A percentile compares a stretch with the other conserved stretches of the same genome.
These are phyloP conservation scores for Mycosphaerella arachidis DNA, from an alignment of 2,329 filamentous ascomycete genomes.

Conservation along the genomic window DNA sequence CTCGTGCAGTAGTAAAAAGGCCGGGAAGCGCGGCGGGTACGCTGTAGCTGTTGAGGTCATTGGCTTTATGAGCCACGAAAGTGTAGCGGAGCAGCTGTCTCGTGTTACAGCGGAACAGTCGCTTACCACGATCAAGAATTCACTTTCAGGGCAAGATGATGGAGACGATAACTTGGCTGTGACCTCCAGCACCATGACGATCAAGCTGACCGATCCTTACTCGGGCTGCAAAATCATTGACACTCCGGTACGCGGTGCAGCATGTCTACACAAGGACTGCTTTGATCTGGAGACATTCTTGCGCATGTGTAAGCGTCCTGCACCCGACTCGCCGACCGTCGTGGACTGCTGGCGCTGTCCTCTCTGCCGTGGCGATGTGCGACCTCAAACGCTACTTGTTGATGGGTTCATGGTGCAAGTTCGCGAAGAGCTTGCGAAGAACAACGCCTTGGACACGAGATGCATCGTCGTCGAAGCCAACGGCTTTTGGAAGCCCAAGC, in stretches of 20 bases:
- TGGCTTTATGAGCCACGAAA: conserved; percentile 46
- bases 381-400: conserved; percentile 65
- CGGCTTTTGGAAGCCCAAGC: conserved; percentile 56
- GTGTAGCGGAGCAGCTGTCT: conserved; percentile 36
- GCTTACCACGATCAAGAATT: conserved; percentile 54
- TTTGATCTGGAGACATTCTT: conserved; percentile 87
- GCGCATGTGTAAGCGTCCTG: conserved; percentile 52
- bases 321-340: conserved; percentile 34
- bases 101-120: conserved; percentile 46
- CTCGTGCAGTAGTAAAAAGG: conserved; percentile 37
- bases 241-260: conserved; percentile 64
- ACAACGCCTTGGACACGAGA: conserved; percentile 41
- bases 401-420: conserved; percentile 71
- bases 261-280: conserved; percentile 76
- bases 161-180: conserved; percentile 49
- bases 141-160: conserved; percentile 33
- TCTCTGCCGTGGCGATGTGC: conserved; percentile 71
- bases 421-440: conserved; percentile 43
- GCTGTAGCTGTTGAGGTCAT: conserved; percentile 68
- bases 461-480: conserved; percentile 61
- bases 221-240: conserved; percentile 53
- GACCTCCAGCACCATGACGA: conserved; percentile 37
- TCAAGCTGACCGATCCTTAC: conserved; percentile 47
- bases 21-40: conserved; percentile 43
- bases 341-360: conserved; percentile 82